A percentile compares a stretch with the other conserved stretches of the same genome.
phyloP scores from a whole-genome alignment of 2,329 filamentous ascomycete species.

The Coleophoma eucalyptorum region DNA sequence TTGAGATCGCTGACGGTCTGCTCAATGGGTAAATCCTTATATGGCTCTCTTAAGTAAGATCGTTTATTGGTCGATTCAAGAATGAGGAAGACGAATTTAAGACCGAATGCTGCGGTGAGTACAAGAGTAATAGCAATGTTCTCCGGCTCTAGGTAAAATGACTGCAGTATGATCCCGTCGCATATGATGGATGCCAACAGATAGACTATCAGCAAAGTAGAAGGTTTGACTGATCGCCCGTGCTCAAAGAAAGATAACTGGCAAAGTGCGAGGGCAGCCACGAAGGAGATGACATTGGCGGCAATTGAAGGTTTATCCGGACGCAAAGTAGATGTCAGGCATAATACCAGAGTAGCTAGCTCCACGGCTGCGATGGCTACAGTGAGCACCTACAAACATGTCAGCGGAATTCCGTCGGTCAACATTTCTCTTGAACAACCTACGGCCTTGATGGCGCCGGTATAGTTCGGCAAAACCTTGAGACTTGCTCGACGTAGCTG shows the following conservation, averaged over 20 bases:
- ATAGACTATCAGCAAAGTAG: neutral
- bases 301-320: neutral
- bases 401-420: neutral
- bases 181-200: conserved; percentile 4
- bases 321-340: neutral
- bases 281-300: neutral
- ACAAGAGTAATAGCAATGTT: conserved; percentile 5
- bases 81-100: conserved; percentile 5
- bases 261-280: neutral
- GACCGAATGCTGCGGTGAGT: conserved; percentile 2
- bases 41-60: neutral
- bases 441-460: conserved; percentile 1
- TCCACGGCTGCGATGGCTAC: neutral
- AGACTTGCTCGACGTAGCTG: conserved; percentile 1
- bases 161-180: conserved; percentile 4
- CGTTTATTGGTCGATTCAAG: conserved; percentile 9
- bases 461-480: conserved; percentile 1
- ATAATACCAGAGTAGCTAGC: neutral
- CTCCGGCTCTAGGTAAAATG: neutral
- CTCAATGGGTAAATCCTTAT: conserved; percentile 9
- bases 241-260: conserved; percentile 3
- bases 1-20: conserved; percentile 10
- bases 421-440: neutral
- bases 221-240: conserved; percentile 3
- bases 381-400: neutral